Evolutionary conservation across 2,329 filamentous ascomycete species (phyloP).

Genomic region (Rhexocercosporidium sp.): DNA sequence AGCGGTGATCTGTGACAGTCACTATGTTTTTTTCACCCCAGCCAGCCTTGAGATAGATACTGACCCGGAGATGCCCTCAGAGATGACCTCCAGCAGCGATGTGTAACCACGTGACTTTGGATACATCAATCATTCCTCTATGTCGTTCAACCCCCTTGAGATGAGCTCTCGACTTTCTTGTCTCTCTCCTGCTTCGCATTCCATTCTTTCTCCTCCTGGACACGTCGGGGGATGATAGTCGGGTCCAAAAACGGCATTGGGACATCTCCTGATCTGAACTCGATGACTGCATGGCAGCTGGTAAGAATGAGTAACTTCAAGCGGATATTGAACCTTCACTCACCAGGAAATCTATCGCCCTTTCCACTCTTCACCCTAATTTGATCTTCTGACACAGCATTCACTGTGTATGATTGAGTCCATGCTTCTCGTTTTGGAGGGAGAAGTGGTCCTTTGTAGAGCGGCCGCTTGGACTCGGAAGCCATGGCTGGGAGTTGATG

Average conservation of each 20-base stretch:
- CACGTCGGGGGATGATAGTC: slow-evolving; percentile 29
- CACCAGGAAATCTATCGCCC: slow-evolving; percentile 18
- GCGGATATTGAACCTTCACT: background rate
- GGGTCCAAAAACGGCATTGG: slow-evolving; percentile 40
- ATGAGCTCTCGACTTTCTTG: background rate
- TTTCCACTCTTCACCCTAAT: slow-evolving; percentile 17
- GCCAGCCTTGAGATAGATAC: background rate
- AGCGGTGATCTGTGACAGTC: background rate
- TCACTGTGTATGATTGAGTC: slow-evolving; percentile 30
- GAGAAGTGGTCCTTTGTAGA: slow-evolving; percentile 30
- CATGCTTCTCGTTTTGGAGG: slow-evolving; percentile 23
- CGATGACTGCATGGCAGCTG: slow-evolving; percentile 24
- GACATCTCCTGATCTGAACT: slow-evolving; percentile 31
- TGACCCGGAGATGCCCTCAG: too few species aligned
- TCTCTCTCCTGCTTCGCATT: slow-evolving; percentile 26
- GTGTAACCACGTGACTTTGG: background rate
- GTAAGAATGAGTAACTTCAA: background rate
- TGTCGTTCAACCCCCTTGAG: background rate
- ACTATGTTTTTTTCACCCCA: background rate
- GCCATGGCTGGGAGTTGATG: background rate
- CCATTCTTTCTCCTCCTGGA: slow-evolving; percentile 29
- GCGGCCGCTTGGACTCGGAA: slow-evolving; percentile 16
- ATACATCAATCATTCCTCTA: too few species aligned
- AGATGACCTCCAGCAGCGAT: background rate
- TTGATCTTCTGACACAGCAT: slow-evolving; percentile 29